A percentile compares a stretch with the other conserved stretches of the same genome.
These are phyloP conservation scores for Halophytophthora polymorphica DNA, from an alignment of 352 stramenopile genomes.

Conservation along the genomic window DNA sequence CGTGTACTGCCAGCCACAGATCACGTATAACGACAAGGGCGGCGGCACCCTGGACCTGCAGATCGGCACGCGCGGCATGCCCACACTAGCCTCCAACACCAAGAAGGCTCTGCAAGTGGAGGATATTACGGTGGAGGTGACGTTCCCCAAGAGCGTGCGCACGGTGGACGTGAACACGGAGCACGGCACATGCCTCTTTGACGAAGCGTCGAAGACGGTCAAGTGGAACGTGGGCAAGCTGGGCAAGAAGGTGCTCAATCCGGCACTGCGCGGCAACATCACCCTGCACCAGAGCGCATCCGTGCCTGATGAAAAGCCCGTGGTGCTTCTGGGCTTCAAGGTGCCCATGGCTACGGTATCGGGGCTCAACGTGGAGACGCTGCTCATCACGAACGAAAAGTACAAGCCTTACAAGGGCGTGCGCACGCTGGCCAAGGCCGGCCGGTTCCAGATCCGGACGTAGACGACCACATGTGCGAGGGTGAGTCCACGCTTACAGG, in stretches of 20 bases:
- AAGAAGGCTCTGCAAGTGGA: constrained; percentile 80
- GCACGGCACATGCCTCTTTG: constrained; percentile 92
- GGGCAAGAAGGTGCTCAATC: constrained; percentile 83
- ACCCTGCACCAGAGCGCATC: constrained; percentile 82
- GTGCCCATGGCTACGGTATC: constrained; percentile 95
- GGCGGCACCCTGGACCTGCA: constrained; percentile 66
- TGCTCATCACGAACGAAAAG: constrained; percentile 94
- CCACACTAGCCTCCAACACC: constrained; percentile 73
- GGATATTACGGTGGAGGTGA: constrained; percentile 94
- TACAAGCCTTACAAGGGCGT: constrained; percentile 99
- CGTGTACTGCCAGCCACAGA: constrained; percentile 86
- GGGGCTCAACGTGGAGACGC: constrained; percentile 93
- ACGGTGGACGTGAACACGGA: constrained; percentile 94
- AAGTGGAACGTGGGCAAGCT: constrained; percentile 96
- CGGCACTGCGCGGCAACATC: constrained; percentile 91
- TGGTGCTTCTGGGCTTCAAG: constrained; percentile 95
- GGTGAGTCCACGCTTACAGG: no score
- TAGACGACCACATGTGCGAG: constrained; percentile 26
- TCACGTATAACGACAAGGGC: constrained; percentile 79
- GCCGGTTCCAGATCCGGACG: constrained; percentile 94
- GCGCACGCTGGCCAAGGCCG: constrained; percentile 94
- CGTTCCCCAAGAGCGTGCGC: constrained; percentile 94
- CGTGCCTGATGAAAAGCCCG: constrained; percentile 91
- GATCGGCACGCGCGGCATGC: constrained; percentile 72
- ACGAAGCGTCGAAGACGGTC: constrained; percentile 91